Evolutionary conservation across 805 yeast species (phyloP), one percentile per base, ranked within the genome.

Genomic region (Ogataea minuta): DNA sequence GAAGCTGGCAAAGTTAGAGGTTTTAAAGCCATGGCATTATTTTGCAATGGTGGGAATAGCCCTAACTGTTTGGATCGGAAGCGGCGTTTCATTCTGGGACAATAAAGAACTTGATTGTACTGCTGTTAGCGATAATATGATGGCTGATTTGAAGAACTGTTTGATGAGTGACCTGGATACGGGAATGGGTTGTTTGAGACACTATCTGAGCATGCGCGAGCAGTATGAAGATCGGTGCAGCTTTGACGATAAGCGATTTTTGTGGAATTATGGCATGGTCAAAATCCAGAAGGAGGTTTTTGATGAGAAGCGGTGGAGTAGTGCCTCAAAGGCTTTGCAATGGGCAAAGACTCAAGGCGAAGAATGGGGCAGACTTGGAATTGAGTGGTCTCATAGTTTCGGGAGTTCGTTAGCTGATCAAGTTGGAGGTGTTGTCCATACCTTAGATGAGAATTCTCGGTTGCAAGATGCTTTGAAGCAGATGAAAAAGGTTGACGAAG

Each of bases 1-100:
- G 21, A 15, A 20, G 21, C n/a, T 35, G 27, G 16, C 9, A 19
- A 21, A 24, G 26, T 34, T 41, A 30, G 46, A 46, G 6, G 27
- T 19, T 16, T 11, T 43, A 23, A 43, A 36, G 23, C 32, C 44
- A 5, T 46, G 50, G 50, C 50, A 43, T n/a, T 43, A 28, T 28
- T 6, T 46, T 15, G 36, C 45, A 10, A 12, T 41, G 26, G 23
- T 43, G 7, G 44, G 48, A 5, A 23, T 46, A 4, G 42, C 43
- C 12, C 17, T 46, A 9, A 34, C 50, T 7, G 28, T 43, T 17
- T 29, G 39, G 34, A 37, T 46, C 10, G 45, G 43, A 4, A 19
- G 34, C 12, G 21, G 11, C 14, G 17, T 28, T 14, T 14, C 36
- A 5, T 15, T 40, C 23, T 37, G 40, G 37, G 25, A 15, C 23